Conservation (phyloP, 179 eudicot species). For the Nepenthes alata region DNA sequence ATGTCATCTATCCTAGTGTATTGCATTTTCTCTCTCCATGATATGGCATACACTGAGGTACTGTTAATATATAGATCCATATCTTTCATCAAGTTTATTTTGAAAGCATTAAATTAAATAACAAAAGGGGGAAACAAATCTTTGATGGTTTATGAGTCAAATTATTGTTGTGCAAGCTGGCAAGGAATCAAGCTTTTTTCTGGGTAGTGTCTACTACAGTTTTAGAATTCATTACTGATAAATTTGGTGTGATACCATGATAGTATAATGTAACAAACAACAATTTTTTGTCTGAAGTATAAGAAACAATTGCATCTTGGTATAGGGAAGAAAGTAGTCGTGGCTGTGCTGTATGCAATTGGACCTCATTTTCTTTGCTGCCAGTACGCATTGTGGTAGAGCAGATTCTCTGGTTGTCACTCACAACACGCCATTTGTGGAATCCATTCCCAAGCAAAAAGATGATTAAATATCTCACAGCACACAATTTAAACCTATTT, state of each 20-base stretch:
- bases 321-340: too few species aligned
- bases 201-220: background rate
- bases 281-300: background rate
- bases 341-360: background rate
- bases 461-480: background rate
- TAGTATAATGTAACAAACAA: background rate
- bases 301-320: background rate
- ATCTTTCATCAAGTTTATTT: background rate
- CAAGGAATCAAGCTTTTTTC: too few species aligned
- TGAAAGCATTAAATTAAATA: too few species aligned
- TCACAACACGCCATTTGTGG: background rate
- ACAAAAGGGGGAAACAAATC: too few species aligned
- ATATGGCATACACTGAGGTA: slow-evolving; percentile 92
- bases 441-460: background rate
- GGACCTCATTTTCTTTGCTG: background rate
- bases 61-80: background rate
- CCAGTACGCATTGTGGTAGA: too few species aligned
- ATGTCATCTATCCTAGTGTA: slow-evolving; percentile 84
- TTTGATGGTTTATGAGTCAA: too few species aligned
- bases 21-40: slow-evolving; percentile 82
- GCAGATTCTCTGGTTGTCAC: too few species aligned
- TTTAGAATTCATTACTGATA: background rate
- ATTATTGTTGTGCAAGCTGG: too few species aligned
- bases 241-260: background rate
- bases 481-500: background rate